Percentiles rank a stretch among this genome's conserved stretches.
Evolutionary conservation across 805 yeast species (phyloP).

Genomic region (Teunomyces stri): DNA sequence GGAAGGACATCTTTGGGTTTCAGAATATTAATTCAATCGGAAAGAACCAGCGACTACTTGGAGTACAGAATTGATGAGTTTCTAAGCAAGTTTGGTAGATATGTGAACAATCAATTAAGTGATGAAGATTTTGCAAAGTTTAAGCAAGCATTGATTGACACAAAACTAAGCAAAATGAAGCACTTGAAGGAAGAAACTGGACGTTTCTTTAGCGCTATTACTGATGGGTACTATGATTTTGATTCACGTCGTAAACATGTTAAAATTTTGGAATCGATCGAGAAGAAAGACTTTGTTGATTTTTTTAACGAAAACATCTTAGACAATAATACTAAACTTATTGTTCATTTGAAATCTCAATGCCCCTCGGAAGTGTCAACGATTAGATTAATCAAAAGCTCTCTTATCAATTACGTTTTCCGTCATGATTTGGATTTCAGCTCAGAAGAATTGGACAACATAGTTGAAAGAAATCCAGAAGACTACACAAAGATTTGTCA

Average conservation of each 20-base stretch:
- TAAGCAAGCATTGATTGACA: conserved; percentile 63
- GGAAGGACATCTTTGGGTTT: conserved; percentile 73
- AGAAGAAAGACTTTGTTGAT: conserved; percentile 54
- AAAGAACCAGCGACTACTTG: conserved; percentile 68
- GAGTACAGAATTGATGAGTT: conserved; percentile 75
- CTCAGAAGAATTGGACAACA: conserved; percentile 23
- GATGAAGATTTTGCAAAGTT: conserved; percentile 67
- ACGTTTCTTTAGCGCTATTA: conserved; percentile 64
- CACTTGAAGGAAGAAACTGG: conserved; percentile 75
- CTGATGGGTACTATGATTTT: conserved; percentile 79
- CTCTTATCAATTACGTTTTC: conserved; percentile 26
- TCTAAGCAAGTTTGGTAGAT: conserved; percentile 45
- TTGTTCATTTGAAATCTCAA: conserved; percentile 55
- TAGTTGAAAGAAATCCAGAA: conserved; percentile 11
- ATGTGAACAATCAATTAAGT: conserved; percentile 46
- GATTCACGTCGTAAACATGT: conserved; percentile 56
- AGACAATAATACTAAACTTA: conserved; percentile 16
- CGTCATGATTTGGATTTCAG: conserved; percentile 19
- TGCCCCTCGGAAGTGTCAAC: conserved; percentile 16
- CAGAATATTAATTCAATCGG: conserved; percentile 80
- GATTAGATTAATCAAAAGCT: conserved; percentile 21
- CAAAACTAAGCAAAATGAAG: conserved; percentile 68
- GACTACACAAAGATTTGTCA: conserved; percentile 11
- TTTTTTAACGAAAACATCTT: conserved; percentile 49
- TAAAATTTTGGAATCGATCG: conserved; percentile 48